Conservation (phyloP, 805 yeast species). For the Starmerella apicola region DNA sequence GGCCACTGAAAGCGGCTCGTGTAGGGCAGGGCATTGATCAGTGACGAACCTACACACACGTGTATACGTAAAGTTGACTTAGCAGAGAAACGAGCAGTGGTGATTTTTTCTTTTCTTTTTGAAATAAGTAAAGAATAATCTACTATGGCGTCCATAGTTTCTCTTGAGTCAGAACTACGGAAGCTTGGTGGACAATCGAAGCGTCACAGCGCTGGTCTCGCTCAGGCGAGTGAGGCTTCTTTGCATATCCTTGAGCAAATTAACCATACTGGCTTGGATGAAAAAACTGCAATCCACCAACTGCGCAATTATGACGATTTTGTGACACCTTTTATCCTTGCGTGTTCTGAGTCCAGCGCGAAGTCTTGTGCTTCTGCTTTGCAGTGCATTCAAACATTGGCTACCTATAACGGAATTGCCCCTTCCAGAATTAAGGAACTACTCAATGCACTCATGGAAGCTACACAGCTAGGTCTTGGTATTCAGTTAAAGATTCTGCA, state of each 20-base stretch:
- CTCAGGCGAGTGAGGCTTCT: constrained; percentile 26
- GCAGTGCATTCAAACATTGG: constrained; percentile 54
- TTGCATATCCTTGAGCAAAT: constrained; percentile 15
- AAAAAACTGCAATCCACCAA: constrained; percentile 4
- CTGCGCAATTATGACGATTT: constrained; percentile 35
- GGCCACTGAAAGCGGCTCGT: too few relatives aligned
- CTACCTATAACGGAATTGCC: constrained; percentile 44
- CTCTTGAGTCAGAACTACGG: constrained; percentile 44
- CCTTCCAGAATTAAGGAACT: constrained; percentile 38
- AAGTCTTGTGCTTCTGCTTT: constrained; percentile 61
- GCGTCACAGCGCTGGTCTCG: constrained; percentile 58
- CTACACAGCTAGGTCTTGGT: constrained; percentile 64
- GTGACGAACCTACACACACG: too few relatives aligned
- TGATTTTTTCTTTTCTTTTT: neutral
- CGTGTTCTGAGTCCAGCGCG: constrained; percentile 64
- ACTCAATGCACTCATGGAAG: constrained; percentile 56
- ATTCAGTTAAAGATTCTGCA: constrained; percentile 80
- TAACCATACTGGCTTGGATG: constrained; percentile 8
- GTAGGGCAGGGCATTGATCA: too few relatives aligned
- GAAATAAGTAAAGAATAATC: neutral
- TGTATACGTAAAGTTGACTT: neutral
- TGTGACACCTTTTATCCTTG: constrained; percentile 54
- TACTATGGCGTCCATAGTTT: constrained; percentile 16
- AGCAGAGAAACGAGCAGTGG: neutral
- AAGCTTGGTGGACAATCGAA: constrained; percentile 55